Conservation (phyloP, 148 eudicot species). For the Camellia granthamiana region DNA sequence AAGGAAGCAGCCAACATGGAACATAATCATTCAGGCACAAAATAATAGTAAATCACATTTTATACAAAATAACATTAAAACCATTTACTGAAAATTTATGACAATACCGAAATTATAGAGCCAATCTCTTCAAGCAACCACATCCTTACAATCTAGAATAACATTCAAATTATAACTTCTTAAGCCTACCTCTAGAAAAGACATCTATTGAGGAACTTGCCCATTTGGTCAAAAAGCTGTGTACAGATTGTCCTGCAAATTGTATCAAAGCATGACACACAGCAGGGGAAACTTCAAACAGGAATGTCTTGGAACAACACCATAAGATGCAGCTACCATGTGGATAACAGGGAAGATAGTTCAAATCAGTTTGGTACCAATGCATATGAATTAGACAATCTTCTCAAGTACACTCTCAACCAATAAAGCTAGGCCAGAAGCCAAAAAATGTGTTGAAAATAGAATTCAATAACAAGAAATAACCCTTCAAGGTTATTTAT, state of each 20-base stretch:
- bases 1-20: background rate
- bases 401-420: background rate
- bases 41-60: too few relatives aligned
- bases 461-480: background rate
- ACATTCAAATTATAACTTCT: background rate
- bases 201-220: background rate
- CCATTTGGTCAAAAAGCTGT: too few relatives aligned
- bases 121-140: background rate
- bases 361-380: too few relatives aligned
- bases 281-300: background rate
- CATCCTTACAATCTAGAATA: background rate
- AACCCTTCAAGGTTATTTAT: too few relatives aligned
- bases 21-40: background rate
- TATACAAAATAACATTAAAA: too few relatives aligned
- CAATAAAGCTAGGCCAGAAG: background rate
- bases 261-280: background rate
- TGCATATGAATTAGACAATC: background rate
- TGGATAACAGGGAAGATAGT: too few relatives aligned
- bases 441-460: background rate
- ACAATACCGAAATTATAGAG: background rate
- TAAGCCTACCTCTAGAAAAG: background rate
- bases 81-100: too few relatives aligned
- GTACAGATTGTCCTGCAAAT: too few relatives aligned
- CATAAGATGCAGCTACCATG: too few relatives aligned
- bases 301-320: too few relatives aligned